Base-by-base conservation (phyloP, 2,329 filamentous ascomycete species). In the Thelonectria olida region DNA sequence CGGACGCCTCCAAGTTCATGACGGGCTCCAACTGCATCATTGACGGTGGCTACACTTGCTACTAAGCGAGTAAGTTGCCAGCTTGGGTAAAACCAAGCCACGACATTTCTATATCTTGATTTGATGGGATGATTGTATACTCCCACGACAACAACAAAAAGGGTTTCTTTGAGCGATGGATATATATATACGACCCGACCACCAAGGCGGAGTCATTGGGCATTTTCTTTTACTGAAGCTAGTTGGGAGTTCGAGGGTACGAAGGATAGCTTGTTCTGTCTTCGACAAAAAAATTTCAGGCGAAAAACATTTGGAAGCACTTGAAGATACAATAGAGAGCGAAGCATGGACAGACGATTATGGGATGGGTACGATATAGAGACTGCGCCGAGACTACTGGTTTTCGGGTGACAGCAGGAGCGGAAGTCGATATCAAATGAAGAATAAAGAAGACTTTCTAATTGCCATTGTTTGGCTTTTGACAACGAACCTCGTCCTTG, bases 11-110 rank as follows among this genome's bases (percentile, higher is more conserved):
- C 39, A 80, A 82, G 68, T 94, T 91, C 81, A 92, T 93, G 90
- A 94, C 91, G 34, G 91, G 92, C 53, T 84, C 85, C 74, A 91
- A 93, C 80, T 84, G 89, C 77, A 79, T 89, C 73, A 90, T 91
- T 63, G 90, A 92, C 72, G 89, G 88, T 71, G 88, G 88, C 49
- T 90, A 90, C 81, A 88, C 86, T 44, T 84, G 87, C 71, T 88
- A 84, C 77, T 87, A 81, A 80, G 71, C 63, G 36, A 27, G 17
- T 44, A n/a, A 15, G 10, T 31, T 54, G 13, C 12, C 19, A 20
- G 31, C 45, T 31, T 61, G 39, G 52, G 38, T 61, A 38, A 8
- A 25, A 52, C 47, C 5, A 28, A 13, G 39, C 15, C 27, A 8
- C 52, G 13, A 12, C n/a, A n/a, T 44, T 38, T 25, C 19, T 50